Base-by-base conservation (phyloP, 345 rosid genomes). In the Microthlaspi erraticum region DNA sequence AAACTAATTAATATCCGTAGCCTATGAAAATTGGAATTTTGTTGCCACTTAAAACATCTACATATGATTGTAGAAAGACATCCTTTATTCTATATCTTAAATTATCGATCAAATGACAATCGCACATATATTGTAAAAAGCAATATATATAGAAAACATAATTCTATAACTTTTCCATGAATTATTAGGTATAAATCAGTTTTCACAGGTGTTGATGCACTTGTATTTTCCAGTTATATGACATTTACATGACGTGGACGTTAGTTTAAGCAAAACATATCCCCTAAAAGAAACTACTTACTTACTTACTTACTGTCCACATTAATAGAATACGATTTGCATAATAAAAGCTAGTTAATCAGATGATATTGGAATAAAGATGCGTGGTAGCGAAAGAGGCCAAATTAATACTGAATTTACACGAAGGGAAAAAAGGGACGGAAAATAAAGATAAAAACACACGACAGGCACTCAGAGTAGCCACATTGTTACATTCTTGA, bases 401-500 rank as follows among this genome's bases (percentile, higher is more conserved):
- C 26, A 4, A 5, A n/a, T n/a, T n/a, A n/a, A 7, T 23, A 10
- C 39, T 10, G 16, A 37, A 7, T 31, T 52, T 66, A 53, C 33
- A 42, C 32, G 42, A 18, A 18, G 49, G 7, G 1, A 45, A 7
- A 11, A 19, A 12, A 60, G 7, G 32, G 26, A 42, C 2, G 16
- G 23, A 43, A 60, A 53, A 29, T 31, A 51, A 29, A 32, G 4
- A 26, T 26, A 26, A 18, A 32, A 34, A 38, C 16, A 36, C 57
- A 41, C 33, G 42, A 63, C 20, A 63, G 57, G 71, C 43, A 31
- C 18, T 3, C 49, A 56, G 42, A 64, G 41, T 39, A 65, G 67
- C 66, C 72, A 74, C 77, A 66, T 41, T 18, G 44, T 19, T 72
- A 50, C 32, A 66, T 58, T 58, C 39, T 58, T 17, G 61, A 66